Evolutionary conservation across 352 stramenopile species (phyloP), one percentile per base, ranked within the genome.

Genomic region (Pythium biforme): DNA sequence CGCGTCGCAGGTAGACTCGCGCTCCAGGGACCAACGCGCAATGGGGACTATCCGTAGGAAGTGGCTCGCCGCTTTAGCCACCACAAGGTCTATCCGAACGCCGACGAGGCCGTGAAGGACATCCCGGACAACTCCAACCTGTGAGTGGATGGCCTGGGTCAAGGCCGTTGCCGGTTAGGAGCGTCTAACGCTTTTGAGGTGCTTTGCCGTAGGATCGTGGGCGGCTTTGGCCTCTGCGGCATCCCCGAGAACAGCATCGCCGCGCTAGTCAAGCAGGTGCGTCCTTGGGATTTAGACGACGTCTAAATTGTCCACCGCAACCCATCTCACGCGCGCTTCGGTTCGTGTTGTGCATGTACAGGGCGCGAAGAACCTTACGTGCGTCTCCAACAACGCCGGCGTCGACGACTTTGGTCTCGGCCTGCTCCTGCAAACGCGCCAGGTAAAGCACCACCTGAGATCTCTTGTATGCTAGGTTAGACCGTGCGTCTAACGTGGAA

Each of bases 361-460:
- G 71, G 91, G 91, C 17, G 70, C 86, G 6, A 93, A 90, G 43
- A 79, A 94, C 46, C 73, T 97, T 48, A 96, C 84, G 14, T 94
- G 85, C 66, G 89, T 97, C 20, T 97, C 89, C 19, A 97, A 97
- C 70, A 97, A 97, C 64, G 91, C 90, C 23, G 96, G 96, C 40
- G 89, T 98, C 11, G 96, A 99, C 69, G 85, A 95, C 59, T 97
- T 97, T 75, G 96, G 94, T 10, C 75, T 99, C 27, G 95, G 96
- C 22, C 73, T 96, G 55, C 71, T 99, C 23, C 77, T 99, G 19
- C 90, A 98, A 73, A 92, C 89, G 7, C 82, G 88, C 20, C 96
- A 98, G 72, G 81, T 90, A 61, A 5, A 29, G 17, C 3, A 7
- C 31, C n/a, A 10, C 14, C 20, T 51, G 23, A 29, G 29, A 40